Evolutionary conservation across 2,329 filamentous ascomycete genomes (phyloP), one percentile per base, ranked within the genome.

Genomic region (Phialocephala subalpina): DNA sequence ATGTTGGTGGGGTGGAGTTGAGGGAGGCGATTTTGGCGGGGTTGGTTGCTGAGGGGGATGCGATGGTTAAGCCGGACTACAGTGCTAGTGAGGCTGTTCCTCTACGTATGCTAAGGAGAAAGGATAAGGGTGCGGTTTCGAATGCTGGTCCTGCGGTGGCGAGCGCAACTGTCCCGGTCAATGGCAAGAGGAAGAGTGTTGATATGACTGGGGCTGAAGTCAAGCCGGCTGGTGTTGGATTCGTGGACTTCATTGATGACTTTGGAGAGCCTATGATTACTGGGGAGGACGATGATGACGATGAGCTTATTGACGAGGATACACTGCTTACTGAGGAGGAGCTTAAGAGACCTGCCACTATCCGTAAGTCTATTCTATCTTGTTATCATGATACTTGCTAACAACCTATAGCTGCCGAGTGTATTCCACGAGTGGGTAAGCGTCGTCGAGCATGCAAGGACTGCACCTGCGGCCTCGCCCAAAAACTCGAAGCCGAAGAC

Each of bases 371-470:
- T 8, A 36, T n/a, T 29, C 4, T 35, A 59, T 52, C 18, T 62
- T 36, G 62, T 9, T 53, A 14, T 55, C 60, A 45, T 67, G 29
- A 42, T 20, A 53, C 38, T 18, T 58, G 45, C 63, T 61, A 71
- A 64, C 40, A 52, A 20, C 52, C 53, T 47, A 60, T 70, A 92
- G 94, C 96, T 60, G 87, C 90, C 29, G 93, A 97, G 77, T 99
- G 96, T 79, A 88, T 90, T 66, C 94, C 95, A 57, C 93, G 96
- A 80, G 86, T 90, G 53, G 93, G 92, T 65, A 97, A 97, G 83
- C 90, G 95, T 73, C 91, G 95, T 63, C 90, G 94, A 68, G 94
- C 96, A 65, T 99, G 96, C 85, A 98, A 99, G 81, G 96, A 99
- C 82, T 99, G 96, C 83, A 95, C 92, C 9, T 99, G 96, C 77